Conservation (phyloP, 495 filamentous ascomycete genomes). For the Neurospora sp. region DNA sequence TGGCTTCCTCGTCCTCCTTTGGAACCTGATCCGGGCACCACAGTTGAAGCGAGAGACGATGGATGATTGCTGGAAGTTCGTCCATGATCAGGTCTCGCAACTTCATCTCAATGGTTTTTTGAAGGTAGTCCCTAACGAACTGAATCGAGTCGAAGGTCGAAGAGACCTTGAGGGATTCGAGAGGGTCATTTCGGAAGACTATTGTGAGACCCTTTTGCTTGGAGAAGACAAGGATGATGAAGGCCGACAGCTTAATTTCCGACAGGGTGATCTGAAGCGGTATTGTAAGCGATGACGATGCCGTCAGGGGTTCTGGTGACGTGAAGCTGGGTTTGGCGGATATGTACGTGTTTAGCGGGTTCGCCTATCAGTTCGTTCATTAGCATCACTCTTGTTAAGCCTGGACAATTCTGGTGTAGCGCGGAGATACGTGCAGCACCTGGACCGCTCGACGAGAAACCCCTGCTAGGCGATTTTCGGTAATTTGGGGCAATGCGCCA, state of each 20-base stretch:
- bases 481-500: slow-evolving; percentile 24
- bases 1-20: slow-evolving; percentile 38
- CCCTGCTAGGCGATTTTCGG: slow-evolving; percentile 14
- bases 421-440: slow-evolving; percentile 4
- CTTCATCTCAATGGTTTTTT: slow-evolving; percentile 94
- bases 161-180: slow-evolving; percentile 95
- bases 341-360: slow-evolving; percentile 92
- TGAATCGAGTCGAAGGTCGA: slow-evolving; percentile 98
- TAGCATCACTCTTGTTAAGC: slow-evolving; percentile 30
- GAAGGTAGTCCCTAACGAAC: slow-evolving; percentile 93
- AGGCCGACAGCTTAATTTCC: slow-evolving; percentile 92
- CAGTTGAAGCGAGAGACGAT: slow-evolving; percentile 77
- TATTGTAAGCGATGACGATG: slow-evolving; percentile 87
- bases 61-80: slow-evolving; percentile 90
- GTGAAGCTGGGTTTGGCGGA: slow-evolving; percentile 84
- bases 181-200: slow-evolving; percentile 94
- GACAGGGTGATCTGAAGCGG: slow-evolving; percentile 93
- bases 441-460: slow-evolving; percentile 10
- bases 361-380: slow-evolving; percentile 54
- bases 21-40: slow-evolving; percentile 82
- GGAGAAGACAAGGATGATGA: slow-evolving; percentile 95
- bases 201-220: slow-evolving; percentile 93
- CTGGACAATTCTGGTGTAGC: slow-evolving; percentile 9
- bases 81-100: slow-evolving; percentile 92
- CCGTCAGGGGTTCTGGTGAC: slow-evolving; percentile 86